Percentiles rank a stretch among this genome's conserved stretches.
These are phyloP conservation scores for Phytophthora macrochlamydospora DNA, from an alignment of 352 stramenopile genomes.

Conservation along the genomic window DNA sequence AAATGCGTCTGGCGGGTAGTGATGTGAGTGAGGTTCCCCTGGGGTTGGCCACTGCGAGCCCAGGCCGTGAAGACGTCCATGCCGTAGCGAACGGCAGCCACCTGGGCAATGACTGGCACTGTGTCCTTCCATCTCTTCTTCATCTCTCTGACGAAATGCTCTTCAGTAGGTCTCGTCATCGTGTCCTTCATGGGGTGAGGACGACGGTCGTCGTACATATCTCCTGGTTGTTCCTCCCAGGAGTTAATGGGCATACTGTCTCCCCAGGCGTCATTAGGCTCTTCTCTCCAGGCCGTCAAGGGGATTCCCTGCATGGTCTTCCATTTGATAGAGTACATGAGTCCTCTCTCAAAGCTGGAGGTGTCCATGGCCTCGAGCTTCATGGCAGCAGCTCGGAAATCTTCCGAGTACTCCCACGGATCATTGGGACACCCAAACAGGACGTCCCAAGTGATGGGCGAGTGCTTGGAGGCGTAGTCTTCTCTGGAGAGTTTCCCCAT, in stretches of 20 bases:
- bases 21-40: neutral
- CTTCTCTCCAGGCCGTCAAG: neutral
- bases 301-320: neutral
- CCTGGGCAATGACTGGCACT: neutral
- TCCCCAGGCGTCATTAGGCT: neutral
- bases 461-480: neutral
- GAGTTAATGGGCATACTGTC: neutral
- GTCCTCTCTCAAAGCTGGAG: neutral
- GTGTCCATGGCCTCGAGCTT: constrained; percentile 5
- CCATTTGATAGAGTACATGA: neutral
- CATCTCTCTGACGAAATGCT: neutral
- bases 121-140: neutral
- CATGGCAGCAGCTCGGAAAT: constrained; percentile 1
- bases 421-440: neutral
- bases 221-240: neutral
- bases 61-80: neutral
- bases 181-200: neutral
- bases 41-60: neutral
- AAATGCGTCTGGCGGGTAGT: neutral
- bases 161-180: neutral
- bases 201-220: neutral
- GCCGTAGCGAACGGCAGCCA: neutral
- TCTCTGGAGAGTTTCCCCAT: neutral
- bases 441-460: neutral
- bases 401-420: constrained; percentile 1